Conservation (phyloP, 768 basidiomycete genomes). For the Podaxis carcinomalis region DNA sequence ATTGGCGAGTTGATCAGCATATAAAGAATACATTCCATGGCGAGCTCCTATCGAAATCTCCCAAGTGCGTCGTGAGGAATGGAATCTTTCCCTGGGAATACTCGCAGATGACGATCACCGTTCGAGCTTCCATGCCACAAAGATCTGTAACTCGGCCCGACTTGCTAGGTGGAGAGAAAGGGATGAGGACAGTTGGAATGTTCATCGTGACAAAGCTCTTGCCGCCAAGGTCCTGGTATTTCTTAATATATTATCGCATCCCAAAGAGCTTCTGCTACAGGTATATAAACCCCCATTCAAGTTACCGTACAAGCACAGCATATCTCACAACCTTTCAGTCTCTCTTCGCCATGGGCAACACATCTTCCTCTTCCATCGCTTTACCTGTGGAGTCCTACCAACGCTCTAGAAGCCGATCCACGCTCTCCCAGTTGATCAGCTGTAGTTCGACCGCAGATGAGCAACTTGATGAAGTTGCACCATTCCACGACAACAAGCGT, state of each 20-base stretch:
- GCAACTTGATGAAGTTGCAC: constrained; percentile 3
- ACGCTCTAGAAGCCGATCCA: neutral
- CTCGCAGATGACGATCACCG: neutral
- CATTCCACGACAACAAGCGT: neutral
- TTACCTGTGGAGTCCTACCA: neutral
- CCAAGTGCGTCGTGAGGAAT: too few relatives aligned
- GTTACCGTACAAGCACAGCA: neutral
- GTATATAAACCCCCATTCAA: neutral
- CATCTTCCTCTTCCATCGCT: constrained; percentile 4
- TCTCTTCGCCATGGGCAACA: constrained; percentile 10
- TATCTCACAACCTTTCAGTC: neutral
- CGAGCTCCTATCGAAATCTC: too few relatives aligned
- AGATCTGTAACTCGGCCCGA: neutral
- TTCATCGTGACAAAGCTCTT: neutral
- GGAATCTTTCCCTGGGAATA: too few relatives aligned
- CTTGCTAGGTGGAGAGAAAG: neutral
- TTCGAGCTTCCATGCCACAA: neutral
- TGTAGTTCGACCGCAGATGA: constrained; percentile 8
- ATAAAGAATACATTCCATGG: too few relatives aligned
- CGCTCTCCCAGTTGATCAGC: neutral
- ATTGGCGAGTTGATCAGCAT: too few relatives aligned
- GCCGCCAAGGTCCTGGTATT: neutral
- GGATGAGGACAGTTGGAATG: neutral
- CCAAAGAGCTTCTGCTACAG: neutral
- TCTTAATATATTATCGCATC: neutral